phyloP scores from a whole-genome alignment of 208 protist genomes.

The Wallacemonas rigidus region DNA sequence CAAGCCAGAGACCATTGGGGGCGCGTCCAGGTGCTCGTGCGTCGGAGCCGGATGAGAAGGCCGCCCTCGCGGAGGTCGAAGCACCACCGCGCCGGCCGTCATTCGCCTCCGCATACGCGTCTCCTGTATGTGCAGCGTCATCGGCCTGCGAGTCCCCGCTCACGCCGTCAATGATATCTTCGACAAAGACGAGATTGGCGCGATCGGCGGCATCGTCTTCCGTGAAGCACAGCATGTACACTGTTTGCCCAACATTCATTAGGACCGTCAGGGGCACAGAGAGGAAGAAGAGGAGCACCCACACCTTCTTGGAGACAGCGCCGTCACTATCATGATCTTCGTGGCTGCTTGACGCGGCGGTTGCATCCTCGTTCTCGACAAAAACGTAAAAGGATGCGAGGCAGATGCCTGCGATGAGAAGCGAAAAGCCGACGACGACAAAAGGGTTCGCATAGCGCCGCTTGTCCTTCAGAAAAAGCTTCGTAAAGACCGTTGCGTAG shows the following conservation, averaged over 20 bases:
- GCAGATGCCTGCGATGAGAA: conserved; percentile 43
- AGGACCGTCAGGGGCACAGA: conserved; percentile 65
- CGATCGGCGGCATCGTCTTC: conserved; percentile 26
- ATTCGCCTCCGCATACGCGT: background rate
- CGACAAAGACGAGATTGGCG: conserved; percentile 16
- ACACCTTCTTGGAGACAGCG: conserved; percentile 30
- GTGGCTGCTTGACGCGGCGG: background rate
- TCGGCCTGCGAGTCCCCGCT: background rate
- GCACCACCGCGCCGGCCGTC: background rate
- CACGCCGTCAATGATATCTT: background rate
- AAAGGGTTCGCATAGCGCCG: conserved; percentile 42
- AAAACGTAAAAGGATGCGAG: conserved; percentile 42
- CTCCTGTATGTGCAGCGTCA: background rate
- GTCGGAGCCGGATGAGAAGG: conserved; percentile 7
- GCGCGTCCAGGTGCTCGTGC: conserved; percentile 1
- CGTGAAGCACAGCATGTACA: conserved; percentile 78
- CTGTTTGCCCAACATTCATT: conserved; percentile 74
- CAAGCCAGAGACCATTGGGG: conserved; percentile 22
- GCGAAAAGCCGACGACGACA: conserved; percentile 38
- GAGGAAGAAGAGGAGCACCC: conserved; percentile 74
- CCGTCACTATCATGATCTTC: background rate
- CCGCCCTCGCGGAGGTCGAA: background rate
- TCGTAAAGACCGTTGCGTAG: conserved; percentile 50
- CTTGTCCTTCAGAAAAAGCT: conserved; percentile 49
- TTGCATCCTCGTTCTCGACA: conserved; percentile 5